Conservation (phyloP, 495 filamentous ascomycete genomes). For the Alectoria sarmentosa region DNA sequence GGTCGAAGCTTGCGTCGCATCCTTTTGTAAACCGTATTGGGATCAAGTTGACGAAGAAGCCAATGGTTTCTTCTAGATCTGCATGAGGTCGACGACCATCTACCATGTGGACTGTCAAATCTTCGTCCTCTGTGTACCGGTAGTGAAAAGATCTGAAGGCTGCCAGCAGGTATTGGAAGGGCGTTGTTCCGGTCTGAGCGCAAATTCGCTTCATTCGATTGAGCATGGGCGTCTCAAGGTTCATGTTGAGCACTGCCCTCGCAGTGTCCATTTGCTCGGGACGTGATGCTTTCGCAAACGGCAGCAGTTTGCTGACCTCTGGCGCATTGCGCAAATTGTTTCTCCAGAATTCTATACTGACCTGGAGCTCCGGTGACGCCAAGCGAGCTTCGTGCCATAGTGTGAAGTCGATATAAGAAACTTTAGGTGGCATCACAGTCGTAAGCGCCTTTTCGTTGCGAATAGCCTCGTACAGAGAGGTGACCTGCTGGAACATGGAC, state of each 20-base stretch:
- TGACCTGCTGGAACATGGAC: conserved; percentile 26
- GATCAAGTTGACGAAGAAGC: conserved; percentile 40
- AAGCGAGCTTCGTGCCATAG: conserved; percentile 28
- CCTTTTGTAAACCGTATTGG: conserved; percentile 33
- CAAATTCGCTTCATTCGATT: conserved; percentile 28
- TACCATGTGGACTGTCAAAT: conserved; percentile 32
- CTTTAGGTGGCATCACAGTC: conserved; percentile 18
- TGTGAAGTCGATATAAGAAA: conserved; percentile 29
- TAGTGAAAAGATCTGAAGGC: conserved; percentile 31
- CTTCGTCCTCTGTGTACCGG: conserved; percentile 27
- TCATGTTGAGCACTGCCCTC: conserved; percentile 14
- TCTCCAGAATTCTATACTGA: conserved; percentile 27
- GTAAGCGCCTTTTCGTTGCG: conserved; percentile 17
- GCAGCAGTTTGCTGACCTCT: conserved; percentile 17
- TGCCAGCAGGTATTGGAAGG: conserved; percentile 37
- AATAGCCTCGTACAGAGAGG: conserved; percentile 26
- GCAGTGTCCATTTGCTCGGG: conserved; percentile 14
- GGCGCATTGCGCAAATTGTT: conserved; percentile 23
- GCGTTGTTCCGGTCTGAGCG: conserved; percentile 24
- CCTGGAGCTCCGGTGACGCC: conserved; percentile 15
- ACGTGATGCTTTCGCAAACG: conserved; percentile 18
- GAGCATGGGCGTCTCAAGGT: conserved; percentile 19
- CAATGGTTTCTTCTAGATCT: conserved; percentile 30
- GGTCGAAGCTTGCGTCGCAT: conserved; percentile 31
- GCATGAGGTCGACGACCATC: conserved; percentile 35